These are phyloP conservation scores for Xylariaceae sp. DNA, from an alignment of 2,329 filamentous ascomycete species.

Conservation along the genomic window DNA sequence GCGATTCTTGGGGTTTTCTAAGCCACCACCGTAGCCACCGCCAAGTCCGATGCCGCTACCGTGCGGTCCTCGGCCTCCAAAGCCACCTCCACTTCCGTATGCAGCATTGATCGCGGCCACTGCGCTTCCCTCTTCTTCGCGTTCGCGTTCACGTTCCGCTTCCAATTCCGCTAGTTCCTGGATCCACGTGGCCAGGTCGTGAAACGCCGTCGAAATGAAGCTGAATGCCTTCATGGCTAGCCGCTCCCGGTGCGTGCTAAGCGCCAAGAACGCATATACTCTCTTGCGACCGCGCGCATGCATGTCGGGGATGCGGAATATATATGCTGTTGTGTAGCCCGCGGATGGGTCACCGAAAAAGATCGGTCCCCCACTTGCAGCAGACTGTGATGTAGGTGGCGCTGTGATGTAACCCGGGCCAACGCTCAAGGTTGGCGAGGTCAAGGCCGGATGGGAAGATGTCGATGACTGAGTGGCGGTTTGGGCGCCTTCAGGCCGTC, in stretches of 20 bases:
- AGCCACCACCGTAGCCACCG: conserved; percentile 25
- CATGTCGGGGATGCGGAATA: conserved; percentile 63
- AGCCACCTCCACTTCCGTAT: conserved; percentile 37
- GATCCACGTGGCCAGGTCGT: conserved; percentile 61
- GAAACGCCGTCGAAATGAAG: conserved; percentile 56
- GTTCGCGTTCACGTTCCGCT: conserved; percentile 51
- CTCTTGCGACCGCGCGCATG: conserved; percentile 63
- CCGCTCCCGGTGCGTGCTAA: conserved; percentile 60
- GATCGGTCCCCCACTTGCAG: conserved; percentile 59
- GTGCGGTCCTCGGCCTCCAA: conserved; percentile 32
- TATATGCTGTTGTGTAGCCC: conserved; percentile 65
- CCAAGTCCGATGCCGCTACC: conserved; percentile 30
- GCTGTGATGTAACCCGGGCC: conserved; percentile 47
- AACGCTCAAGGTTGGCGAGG: conserved; percentile 35
- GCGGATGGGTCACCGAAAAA: conserved; percentile 62
- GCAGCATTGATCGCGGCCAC: conserved; percentile 39
- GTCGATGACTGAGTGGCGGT: conserved; percentile 22
- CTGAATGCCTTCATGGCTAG: conserved; percentile 62
- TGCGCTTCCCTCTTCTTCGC: conserved; percentile 35
- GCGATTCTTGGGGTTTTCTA: conserved; percentile 22
- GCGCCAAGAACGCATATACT: conserved; percentile 62
- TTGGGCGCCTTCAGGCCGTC: conserved; percentile 41
- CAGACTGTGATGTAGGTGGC: conserved; percentile 43
- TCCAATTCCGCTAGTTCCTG: conserved; percentile 59
- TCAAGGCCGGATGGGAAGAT: conserved; percentile 38